phyloP scores from a whole-genome alignment of 352 stramenopile species.

The Phytophthora melonis region DNA sequence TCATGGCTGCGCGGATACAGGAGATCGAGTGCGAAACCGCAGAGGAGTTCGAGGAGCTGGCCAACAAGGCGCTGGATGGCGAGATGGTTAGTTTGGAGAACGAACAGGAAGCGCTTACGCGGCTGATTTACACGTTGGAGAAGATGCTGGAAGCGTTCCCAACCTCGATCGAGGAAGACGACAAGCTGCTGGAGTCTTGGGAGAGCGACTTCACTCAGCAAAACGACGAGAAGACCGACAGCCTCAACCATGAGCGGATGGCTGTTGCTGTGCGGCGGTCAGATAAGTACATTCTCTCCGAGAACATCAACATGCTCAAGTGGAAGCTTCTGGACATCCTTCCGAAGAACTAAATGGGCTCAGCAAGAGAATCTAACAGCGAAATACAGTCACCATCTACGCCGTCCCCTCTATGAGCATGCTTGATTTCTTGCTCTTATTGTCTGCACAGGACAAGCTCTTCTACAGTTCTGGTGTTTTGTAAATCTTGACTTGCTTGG shows the following conservation, averaged over 20 bases:
- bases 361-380: slow-evolving; percentile 12
- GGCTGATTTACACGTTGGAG: slow-evolving; percentile 72
- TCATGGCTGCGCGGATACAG: slow-evolving; percentile 73
- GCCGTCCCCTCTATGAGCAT: slow-evolving; percentile 18
- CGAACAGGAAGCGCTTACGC: slow-evolving; percentile 57
- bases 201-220: slow-evolving; percentile 30
- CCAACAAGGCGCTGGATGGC: slow-evolving; percentile 57
- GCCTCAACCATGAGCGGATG: slow-evolving; percentile 62
- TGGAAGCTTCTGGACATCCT: slow-evolving; percentile 71
- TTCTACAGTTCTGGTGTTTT: slow-evolving; percentile 54
- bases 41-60: slow-evolving; percentile 46
- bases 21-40: slow-evolving; percentile 60
- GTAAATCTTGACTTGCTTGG: slow-evolving; percentile 79
- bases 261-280: slow-evolving; percentile 58
- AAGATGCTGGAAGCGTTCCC: slow-evolving; percentile 64
- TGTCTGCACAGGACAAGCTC: not conserved
- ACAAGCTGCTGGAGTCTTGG: slow-evolving; percentile 44
- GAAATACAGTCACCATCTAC: slow-evolving; percentile 32
- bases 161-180: slow-evolving; percentile 54
- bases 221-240: slow-evolving; percentile 31
- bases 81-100: slow-evolving; percentile 67
- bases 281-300: slow-evolving; percentile 70
- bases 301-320: slow-evolving; percentile 79
- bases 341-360: slow-evolving; percentile 34
- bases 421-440: not conserved